phyloP scores from a whole-genome alignment of 495 filamentous ascomycete species.

The Chaetomidium leptoderma region DNA sequence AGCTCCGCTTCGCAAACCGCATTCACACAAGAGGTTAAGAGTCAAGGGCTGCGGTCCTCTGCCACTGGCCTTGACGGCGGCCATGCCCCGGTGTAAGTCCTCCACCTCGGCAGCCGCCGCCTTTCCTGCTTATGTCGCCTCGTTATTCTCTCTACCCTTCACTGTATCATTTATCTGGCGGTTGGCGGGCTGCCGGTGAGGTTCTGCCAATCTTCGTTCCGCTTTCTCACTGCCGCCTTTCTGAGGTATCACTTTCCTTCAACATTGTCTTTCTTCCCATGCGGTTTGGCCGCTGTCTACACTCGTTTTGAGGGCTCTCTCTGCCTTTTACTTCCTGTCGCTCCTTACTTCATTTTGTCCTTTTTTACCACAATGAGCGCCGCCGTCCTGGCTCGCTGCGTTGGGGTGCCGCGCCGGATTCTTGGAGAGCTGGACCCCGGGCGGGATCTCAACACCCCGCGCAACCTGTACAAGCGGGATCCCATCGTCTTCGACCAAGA shows the following conservation, averaged over 20 bases:
- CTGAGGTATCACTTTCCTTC: not conserved
- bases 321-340: not conserved
- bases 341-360: not conserved
- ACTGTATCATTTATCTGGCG: not conserved
- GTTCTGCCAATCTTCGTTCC: too few relatives aligned
- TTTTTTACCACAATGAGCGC: conserved; percentile 4
- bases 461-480: conserved; percentile 11
- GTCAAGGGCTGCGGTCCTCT: not conserved
- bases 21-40: not conserved
- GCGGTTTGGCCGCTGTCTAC: not conserved
- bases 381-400: not conserved
- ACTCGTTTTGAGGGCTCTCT: not conserved
- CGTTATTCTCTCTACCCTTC: not conserved
- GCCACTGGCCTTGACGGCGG: not conserved
- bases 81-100: conserved; percentile 26
- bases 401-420: conserved; percentile 5
- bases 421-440: conserved; percentile 23
- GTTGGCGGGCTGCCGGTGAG: too few relatives aligned
- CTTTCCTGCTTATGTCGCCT: not conserved
- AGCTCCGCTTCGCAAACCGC: not conserved
- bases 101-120: not conserved
- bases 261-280: not conserved
- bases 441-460: conserved; percentile 20
- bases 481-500: conserved; percentile 29
- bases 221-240: not conserved